phyloP scores from a whole-genome alignment of 2,329 filamentous ascomycete species.

The Calonectria pseudoreteaudii region DNA sequence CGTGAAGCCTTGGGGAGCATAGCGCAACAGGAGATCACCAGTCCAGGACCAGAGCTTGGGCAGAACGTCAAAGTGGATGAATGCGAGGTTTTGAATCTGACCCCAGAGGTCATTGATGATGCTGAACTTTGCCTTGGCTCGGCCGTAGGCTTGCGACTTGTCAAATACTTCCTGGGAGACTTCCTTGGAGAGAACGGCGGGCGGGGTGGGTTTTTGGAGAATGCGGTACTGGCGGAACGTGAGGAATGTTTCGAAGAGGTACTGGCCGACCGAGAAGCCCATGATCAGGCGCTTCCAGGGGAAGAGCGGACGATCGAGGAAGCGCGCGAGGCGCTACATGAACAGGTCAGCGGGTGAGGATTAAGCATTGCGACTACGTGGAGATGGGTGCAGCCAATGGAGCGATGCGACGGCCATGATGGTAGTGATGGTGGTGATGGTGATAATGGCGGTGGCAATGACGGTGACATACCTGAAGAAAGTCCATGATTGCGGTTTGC shows the following conservation, averaged over 20 bases:
- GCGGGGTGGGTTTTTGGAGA: conserved; percentile 81
- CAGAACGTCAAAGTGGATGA: conserved; percentile 91
- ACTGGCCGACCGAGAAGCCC: conserved; percentile 93
- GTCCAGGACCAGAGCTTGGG: conserved; percentile 90
- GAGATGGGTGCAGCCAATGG: not conserved
- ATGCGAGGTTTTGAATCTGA: conserved; percentile 88
- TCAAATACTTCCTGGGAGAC: conserved; percentile 92
- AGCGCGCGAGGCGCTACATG: conserved; percentile 77
- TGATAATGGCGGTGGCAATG: not conserved
- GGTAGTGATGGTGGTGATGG: not conserved
- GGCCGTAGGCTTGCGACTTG: conserved; percentile 95
- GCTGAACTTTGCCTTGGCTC: conserved; percentile 92
- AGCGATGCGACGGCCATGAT: not conserved
- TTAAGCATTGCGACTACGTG: not conserved
- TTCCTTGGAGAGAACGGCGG: conserved; percentile 88
- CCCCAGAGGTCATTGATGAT: conserved; percentile 85
- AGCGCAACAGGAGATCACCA: conserved; percentile 78
- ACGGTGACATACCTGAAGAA: conserved; percentile 55
- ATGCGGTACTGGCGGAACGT: conserved; percentile 91
- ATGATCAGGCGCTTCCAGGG: conserved; percentile 98
- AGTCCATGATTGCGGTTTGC: conserved; percentile 54
- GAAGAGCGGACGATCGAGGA: conserved; percentile 91
- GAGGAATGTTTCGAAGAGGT: conserved; percentile 89
- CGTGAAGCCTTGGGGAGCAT: conserved; percentile 81
- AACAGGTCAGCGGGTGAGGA: not conserved